Conservation (phyloP, 1,284 basidiomycete species). For the Ceratobasidium sp. region DNA sequence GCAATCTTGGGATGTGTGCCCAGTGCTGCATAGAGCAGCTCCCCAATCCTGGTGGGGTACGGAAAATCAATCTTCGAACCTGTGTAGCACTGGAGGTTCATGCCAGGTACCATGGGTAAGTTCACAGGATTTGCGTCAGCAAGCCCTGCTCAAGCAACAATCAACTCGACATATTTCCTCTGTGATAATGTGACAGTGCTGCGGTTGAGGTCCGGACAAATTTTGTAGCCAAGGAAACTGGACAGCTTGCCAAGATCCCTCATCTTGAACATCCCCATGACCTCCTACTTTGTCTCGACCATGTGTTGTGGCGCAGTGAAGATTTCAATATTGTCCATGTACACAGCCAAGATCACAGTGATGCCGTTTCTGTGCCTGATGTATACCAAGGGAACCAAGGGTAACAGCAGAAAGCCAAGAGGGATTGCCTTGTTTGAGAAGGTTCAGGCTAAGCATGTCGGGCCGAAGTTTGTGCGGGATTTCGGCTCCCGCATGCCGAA, state of each 20-base stretch:
- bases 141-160: not conserved
- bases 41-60: constrained; percentile 26
- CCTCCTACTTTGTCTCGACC: too few species aligned
- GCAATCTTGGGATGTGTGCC: constrained; percentile 34
- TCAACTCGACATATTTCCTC: not conserved
- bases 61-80: not conserved
- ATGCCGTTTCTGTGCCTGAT: not conserved
- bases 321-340: constrained; percentile 7
- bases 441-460: too few species aligned
- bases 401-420: not conserved
- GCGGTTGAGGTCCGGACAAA: not conserved
- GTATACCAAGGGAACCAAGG: not conserved
- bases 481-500: too few species aligned
- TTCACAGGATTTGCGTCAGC: not conserved
- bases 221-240: constrained; percentile 15
- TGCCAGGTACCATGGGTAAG: not conserved
- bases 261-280: constrained; percentile 2
- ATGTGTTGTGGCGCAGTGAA: not conserved
- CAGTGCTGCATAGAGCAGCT: constrained; percentile 39
- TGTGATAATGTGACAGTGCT: not conserved
- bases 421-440: not conserved
- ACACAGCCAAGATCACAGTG: not conserved
- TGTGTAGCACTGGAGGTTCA: not conserved
- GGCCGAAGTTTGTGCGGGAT: too few species aligned
- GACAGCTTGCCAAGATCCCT: constrained; percentile 6